phyloP scores from a whole-genome alignment of 108 stramenopile genomes.

The Stephanodiscus minutulus region DNA sequence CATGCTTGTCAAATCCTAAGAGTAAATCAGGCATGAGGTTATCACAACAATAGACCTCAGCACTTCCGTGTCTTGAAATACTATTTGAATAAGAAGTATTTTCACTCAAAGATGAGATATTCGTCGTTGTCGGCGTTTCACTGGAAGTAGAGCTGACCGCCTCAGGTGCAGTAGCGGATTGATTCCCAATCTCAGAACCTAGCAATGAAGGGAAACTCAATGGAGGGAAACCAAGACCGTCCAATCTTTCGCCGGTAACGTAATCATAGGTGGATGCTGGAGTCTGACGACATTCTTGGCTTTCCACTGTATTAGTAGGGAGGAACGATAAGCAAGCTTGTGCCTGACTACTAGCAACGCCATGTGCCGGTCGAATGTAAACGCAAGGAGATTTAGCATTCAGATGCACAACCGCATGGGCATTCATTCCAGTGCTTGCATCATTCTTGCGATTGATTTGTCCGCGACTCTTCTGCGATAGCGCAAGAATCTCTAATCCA shows the following conservation, averaged over 20 bases:
- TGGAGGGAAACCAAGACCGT: not conserved
- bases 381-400: not conserved
- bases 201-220: not conserved
- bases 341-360: not conserved
- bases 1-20: constrained; percentile 44
- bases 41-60: not conserved
- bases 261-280: not conserved
- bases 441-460: no score
- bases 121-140: not conserved
- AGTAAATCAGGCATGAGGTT: constrained; percentile 39
- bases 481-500: not conserved
- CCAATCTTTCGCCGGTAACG: not conserved
- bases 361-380: not conserved
- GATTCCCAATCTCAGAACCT: not conserved
- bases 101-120: not conserved
- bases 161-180: not conserved
- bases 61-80: not conserved
- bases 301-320: not conserved
- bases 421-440: not conserved
- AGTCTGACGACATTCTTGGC: not conserved
- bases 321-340: not conserved
- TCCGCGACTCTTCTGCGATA: not conserved
- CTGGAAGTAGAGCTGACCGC: not conserved
- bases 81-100: not conserved
- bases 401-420: not conserved